Evolutionary conservation across 768 basidiomycete genomes (phyloP), one percentile per base, ranked within the genome.

Genomic region (Lentinula sp.): DNA sequence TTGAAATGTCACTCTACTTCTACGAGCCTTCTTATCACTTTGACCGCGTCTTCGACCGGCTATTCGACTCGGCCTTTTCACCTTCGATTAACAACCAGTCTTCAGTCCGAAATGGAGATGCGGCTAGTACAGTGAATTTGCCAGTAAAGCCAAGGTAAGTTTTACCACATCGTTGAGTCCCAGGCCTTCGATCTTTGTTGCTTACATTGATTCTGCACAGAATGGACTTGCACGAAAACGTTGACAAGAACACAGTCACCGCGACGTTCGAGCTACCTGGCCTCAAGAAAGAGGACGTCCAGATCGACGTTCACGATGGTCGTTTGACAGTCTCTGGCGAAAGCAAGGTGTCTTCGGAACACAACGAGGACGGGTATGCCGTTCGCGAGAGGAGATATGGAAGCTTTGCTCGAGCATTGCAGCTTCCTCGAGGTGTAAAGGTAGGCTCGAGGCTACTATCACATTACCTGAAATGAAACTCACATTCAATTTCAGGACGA

Each of bases 261-360:
- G 85, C 84, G 35, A 71, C 77, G 4, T 85, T 87, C 67, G 86
- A 87, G 66, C 72, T 87, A 13, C 86, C 86, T 2, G 85, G 85
- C 32, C 33, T 86, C 50, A 76, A 75, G 63, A 80, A 81, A 57
- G 80, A 84, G 59, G 74, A 86, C 64, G 74, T 87, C 48, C 69
- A 72, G 48, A 80, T 87, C 63, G 83, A 85, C 63, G 68, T 85
- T 23, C 77, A 79, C 61, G 75, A 82, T 61, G 78, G 79, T 61
- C 73, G 77, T 6, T 76, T 87, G 52, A 81, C 71, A 52, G 66
- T 87, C 54, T 79, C 84, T 1, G 85, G 81, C 2, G 82, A 87
- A 69, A 74, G 65, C 45, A 76, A 72, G 55, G 57, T 69, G 49
- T 71, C 72, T 16, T 55, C 69, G 32, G 66, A 79, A 23, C 73